A percentile compares a stretch with the other conserved stretches of the same genome.
Conservation (phyloP, 108 stramenopile genomes). For the Pseudonitzschia multiseries region DNA sequence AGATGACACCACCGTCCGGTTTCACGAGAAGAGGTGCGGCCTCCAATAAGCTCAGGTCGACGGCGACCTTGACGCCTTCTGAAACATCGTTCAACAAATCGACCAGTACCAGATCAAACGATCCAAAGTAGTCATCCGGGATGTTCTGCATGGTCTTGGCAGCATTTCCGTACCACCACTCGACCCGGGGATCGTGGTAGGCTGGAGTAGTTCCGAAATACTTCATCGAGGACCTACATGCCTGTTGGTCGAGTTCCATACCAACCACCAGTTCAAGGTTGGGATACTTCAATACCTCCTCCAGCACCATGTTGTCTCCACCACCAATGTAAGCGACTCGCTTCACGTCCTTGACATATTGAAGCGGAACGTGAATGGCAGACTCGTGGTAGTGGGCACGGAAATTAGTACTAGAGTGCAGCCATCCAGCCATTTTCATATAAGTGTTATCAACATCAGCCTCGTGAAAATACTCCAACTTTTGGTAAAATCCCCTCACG, state of each 20-base stretch:
- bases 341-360: constrained; percentile 59
- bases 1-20: constrained; percentile 21
- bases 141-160: constrained; percentile 55
- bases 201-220: constrained; percentile 65
- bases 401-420: constrained; percentile 12
- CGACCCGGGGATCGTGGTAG: constrained; percentile 48
- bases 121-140: constrained; percentile 72
- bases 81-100: constrained; percentile 41
- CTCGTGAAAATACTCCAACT: not conserved
- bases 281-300: constrained; percentile 68
- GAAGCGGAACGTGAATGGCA: constrained; percentile 68
- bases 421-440: constrained; percentile 1
- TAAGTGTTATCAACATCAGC: not conserved
- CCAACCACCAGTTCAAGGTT: constrained; percentile 57
- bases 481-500: not conserved
- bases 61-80: constrained; percentile 31
- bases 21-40: constrained; percentile 23
- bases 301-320: constrained; percentile 68
- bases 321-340: constrained; percentile 66
- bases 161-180: constrained; percentile 84
- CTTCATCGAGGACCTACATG: constrained; percentile 49
- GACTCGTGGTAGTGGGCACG: constrained; percentile 59
- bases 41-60: constrained; percentile 16
- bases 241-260: constrained; percentile 65
- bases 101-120: constrained; percentile 72